Percentiles rank a stretch among this genome's conserved stretches.
Evolutionary conservation across 352 stramenopile genomes (phyloP).

Genomic region (Globisporangium spiculum): DNA sequence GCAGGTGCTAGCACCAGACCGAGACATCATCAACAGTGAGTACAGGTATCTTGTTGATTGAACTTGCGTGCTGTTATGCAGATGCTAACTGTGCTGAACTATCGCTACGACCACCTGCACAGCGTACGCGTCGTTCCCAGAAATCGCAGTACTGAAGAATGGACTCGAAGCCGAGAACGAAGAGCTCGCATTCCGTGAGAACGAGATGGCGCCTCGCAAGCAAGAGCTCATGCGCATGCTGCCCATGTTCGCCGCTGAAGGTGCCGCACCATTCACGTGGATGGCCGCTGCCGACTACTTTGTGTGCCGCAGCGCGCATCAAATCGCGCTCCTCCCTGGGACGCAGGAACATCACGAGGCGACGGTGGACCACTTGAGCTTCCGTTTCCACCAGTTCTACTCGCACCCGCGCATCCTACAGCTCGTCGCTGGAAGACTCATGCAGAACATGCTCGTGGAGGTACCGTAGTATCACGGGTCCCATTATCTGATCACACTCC

Average conservation of each 20-base stretch:
- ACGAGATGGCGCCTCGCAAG: slow-evolving; percentile 50
- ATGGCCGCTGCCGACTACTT: slow-evolving; percentile 73
- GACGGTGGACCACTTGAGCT: slow-evolving; percentile 53
- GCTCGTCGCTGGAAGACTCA: slow-evolving; percentile 57
- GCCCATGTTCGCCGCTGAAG: slow-evolving; percentile 35
- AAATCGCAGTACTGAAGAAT: slow-evolving; percentile 56
- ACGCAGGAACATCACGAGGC: slow-evolving; percentile 42
- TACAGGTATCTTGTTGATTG: neutral
- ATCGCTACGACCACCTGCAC: neutral
- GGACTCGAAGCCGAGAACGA: slow-evolving; percentile 50
- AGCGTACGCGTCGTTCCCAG: slow-evolving; percentile 64
- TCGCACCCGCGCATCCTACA: slow-evolving; percentile 61
- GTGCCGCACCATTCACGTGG: slow-evolving; percentile 57
- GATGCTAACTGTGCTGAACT: neutral
- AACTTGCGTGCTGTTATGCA: neutral
- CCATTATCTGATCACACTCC: neutral
- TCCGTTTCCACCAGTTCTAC: slow-evolving; percentile 84
- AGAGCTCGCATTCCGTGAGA: slow-evolving; percentile 44
- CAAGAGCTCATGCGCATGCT: slow-evolving; percentile 49
- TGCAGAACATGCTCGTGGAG: slow-evolving; percentile 59
- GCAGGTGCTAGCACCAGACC: slow-evolving; percentile 54
- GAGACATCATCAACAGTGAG: slow-evolving; percentile 83
- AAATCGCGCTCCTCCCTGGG: slow-evolving; percentile 44
- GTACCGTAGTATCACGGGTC: slow-evolving; percentile 9
- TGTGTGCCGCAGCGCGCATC: slow-evolving; percentile 59